Conservation (phyloP, 306 rosid genomes). For the Cicer judaicum region DNA sequence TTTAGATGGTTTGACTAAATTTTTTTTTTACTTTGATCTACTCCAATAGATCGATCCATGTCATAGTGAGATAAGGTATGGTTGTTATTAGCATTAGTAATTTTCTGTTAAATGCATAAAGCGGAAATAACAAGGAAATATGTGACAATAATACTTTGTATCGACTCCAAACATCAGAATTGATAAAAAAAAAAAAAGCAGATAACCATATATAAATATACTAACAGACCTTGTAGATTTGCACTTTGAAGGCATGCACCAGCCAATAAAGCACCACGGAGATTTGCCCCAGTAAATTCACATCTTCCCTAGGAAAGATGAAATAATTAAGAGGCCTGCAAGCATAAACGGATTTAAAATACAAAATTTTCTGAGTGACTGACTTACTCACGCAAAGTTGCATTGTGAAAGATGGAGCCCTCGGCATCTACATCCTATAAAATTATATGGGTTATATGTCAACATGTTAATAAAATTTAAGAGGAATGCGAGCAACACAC, state of each 20-base stretch:
- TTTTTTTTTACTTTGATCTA: background rate
- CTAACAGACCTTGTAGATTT: conserved; percentile 79
- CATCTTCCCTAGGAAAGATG: conserved; percentile 86
- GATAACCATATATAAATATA: conserved; percentile 24
- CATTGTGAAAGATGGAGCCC: conserved; percentile 84
- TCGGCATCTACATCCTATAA: conserved; percentile 90
- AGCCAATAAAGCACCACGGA: conserved; percentile 87
- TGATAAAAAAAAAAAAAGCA: background rate
- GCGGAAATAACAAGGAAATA: conserved; percentile 34
- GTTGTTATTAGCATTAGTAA: conserved; percentile 1
- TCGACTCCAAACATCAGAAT: conserved; percentile 27
- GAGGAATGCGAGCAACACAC: too few relatives aligned
- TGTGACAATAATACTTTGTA: background rate
- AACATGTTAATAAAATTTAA: conserved; percentile 27
- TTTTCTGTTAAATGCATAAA: conserved; percentile 22
- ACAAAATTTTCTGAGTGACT: conserved; percentile 43
- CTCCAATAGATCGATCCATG: conserved; percentile 8
- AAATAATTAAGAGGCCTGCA: conserved; percentile 50
- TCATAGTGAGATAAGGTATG: background rate
- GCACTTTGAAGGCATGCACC: conserved; percentile 93
- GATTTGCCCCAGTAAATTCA: conserved; percentile 97
- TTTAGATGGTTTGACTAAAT: too few relatives aligned
- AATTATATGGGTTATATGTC: conserved; percentile 35
- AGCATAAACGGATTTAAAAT: conserved; percentile 35
- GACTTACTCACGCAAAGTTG: conserved; percentile 92